These are phyloP conservation scores for Saturnispora sanitii DNA, from an alignment of 805 yeast genomes.

Conservation along the genomic window DNA sequence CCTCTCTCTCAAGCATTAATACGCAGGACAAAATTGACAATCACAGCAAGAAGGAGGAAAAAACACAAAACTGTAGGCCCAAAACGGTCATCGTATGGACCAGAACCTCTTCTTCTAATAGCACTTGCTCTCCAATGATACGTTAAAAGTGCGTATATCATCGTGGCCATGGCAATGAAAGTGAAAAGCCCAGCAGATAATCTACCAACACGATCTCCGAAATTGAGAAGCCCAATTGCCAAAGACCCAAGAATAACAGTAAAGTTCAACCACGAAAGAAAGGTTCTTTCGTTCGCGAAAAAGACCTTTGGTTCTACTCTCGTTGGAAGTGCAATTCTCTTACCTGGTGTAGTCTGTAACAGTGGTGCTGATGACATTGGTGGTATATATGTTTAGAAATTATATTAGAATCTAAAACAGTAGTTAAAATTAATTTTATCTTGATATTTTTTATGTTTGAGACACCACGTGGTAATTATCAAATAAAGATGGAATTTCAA, in stretches of 20 bases:
- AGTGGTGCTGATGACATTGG: constrained; percentile 68
- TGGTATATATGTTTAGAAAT: too few species aligned
- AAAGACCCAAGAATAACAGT: constrained; percentile 96
- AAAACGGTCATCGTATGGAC: constrained; percentile 98
- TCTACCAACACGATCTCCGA: constrained; percentile 90
- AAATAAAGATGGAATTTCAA: too few species aligned
- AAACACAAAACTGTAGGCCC: constrained; percentile 97
- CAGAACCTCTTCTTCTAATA: constrained; percentile 92
- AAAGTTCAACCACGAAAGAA: constrained; percentile 95
- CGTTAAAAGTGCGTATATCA: constrained; percentile 90
- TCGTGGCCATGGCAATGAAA: constrained; percentile 92
- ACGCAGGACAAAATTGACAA: constrained; percentile 84
- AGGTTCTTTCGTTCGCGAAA: constrained; percentile 98
- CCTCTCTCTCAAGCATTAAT: constrained; percentile 36
- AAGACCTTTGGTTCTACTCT: constrained; percentile 98
- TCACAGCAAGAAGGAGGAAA: constrained; percentile 85
- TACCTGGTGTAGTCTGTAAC: constrained; percentile 54
- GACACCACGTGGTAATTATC: too few species aligned
- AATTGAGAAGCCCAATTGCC: constrained; percentile 91
- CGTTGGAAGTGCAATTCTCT: constrained; percentile 95
- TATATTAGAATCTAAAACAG: too few species aligned
- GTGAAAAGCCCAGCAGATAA: constrained; percentile 92
- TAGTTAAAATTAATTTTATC: too few species aligned
- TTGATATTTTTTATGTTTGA: background rate
- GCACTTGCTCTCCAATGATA: constrained; percentile 99